A percentile compares a stretch with the other conserved stretches of the same genome.
Conservation (phyloP, 2,329 filamentous ascomycete genomes). For the Chaetomium strumarium region DNA sequence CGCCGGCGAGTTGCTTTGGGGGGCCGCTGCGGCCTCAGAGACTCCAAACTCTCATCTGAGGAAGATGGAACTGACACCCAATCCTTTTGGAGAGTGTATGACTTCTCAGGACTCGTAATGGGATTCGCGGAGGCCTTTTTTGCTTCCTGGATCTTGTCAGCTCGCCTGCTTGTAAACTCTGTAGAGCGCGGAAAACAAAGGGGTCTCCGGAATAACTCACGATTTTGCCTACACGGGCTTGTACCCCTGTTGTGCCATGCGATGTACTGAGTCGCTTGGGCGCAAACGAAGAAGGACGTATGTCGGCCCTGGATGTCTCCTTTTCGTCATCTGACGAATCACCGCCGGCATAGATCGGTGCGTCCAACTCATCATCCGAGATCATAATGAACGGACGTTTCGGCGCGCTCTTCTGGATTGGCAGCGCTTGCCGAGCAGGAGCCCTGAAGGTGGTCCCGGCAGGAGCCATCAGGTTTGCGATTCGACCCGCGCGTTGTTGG, state of each 20-base stretch:
- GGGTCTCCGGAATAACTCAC: not conserved
- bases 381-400: constrained; percentile 34
- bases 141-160: constrained; percentile 5
- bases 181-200: not conserved
- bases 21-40: constrained; percentile 5
- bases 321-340: constrained; percentile 51
- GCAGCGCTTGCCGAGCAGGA: constrained; percentile 24
- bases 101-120: constrained; percentile 16
- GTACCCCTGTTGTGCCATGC: not conserved
- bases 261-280: constrained; percentile 31
- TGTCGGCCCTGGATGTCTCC: constrained; percentile 52
- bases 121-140: constrained; percentile 14
- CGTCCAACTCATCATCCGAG: constrained; percentile 29
- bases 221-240: not conserved
- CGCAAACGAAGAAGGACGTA: constrained; percentile 54
- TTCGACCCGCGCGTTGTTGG: constrained; percentile 21
- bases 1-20: constrained; percentile 21
- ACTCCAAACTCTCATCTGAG: constrained; percentile 17
- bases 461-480: constrained; percentile 59
- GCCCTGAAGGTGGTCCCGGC: constrained; percentile 65
- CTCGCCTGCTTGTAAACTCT: not conserved
- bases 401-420: constrained; percentile 17
- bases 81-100: constrained; percentile 18
- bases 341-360: constrained; percentile 36
- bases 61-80: constrained; percentile 18